Evolutionary conservation across 179 eudicot species (phyloP), one percentile per base, ranked within the genome.

Genomic region (Amaranthus tricolor): DNA sequence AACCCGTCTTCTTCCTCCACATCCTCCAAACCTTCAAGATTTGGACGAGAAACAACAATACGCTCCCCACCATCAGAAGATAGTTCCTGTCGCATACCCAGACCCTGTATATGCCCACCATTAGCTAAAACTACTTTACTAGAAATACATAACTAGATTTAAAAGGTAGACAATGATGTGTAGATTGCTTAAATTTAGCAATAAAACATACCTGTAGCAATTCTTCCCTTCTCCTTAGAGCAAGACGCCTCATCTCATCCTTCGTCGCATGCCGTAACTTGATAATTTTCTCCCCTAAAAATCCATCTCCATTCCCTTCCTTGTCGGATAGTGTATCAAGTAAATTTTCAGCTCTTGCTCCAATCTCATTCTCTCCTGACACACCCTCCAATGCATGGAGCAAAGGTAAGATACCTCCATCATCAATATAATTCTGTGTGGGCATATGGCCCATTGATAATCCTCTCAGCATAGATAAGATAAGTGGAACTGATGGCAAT

Each of bases 351-450:
- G 99, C 99, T 84, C 91, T 91, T 21, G 99, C 99, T 66, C 99
- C 99, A 66, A 96, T 90, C 74, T 93, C 99, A 71, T 89, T 91
- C 86, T 93, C 99, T 75, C 97, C 99, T 0, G 97, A 10, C 45
- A 96, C 99, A 57, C 99, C 97, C 82, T 96, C 99, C 74, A 96
- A 81, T 12, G 97, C 96, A 87, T 96, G 99, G 69, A 96, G 99
- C 86, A 96, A 79, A 19, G 94, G 97, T 64, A 96, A 81, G 68
- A 91, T 86, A 7, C 96, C 93, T 70, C 95, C 98, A 48, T 81
- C 91, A 75, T 93, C 91, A 40, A 96, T 84, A 72, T 94, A 86
- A 62, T 61, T 86, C 74, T 96, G 99, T n/a, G 99, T 96, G 62
- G 91, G 82, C 86, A 91, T 77, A 83, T 96, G 99, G 17, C 97